These are phyloP conservation scores for Helianthus annuus DNA, from an alignment of 129 eudicot species.

Conservation along the genomic window HanXRQr2.0-SUNRISE NC_035447.2:146639993-146640492, in stretches of 20 bases:
- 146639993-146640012: background rate
- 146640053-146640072: constrained; percentile 96
- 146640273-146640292: background rate
- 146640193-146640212: background rate
- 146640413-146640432: background rate
- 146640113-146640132: background rate
- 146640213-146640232: background rate
- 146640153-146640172: background rate
- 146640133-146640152: constrained; percentile 17
- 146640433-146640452: background rate
- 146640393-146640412: background rate
- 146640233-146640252: background rate
- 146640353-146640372: background rate
- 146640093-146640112: constrained; percentile 14
- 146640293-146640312: constrained; percentile 1
- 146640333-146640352: background rate
- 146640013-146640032: constrained; percentile 48
- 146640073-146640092: constrained; percentile 91
- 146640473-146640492: background rate
- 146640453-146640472: constrained; percentile 14
- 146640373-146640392: background rate
- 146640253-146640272: background rate
- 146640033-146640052: constrained; percentile 95
- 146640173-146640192: background rate
- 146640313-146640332: background rate